These are phyloP conservation scores for Cryphonectria nitschkei DNA, from an alignment of 2,329 filamentous ascomycete species.

Conservation along the genomic window DNA sequence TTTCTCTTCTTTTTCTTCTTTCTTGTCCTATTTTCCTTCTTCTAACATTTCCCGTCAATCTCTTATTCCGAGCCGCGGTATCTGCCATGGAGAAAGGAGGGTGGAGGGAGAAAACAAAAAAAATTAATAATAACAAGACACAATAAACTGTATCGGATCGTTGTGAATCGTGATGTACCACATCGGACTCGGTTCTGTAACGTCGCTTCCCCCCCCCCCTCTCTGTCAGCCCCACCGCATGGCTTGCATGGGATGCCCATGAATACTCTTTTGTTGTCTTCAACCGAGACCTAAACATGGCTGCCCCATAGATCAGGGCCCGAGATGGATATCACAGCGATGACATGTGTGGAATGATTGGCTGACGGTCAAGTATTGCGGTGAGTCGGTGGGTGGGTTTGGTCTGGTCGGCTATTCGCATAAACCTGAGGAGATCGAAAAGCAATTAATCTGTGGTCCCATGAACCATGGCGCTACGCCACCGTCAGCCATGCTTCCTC, in stretches of 20 bases:
- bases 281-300: neutral
- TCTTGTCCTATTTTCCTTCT: neutral
- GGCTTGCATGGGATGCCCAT: neutral
- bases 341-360: neutral
- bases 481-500: neutral
- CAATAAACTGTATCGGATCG: neutral
- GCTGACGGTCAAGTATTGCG: neutral
- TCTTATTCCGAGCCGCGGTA: neutral
- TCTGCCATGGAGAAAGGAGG: neutral
- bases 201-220: neutral
- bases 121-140: neutral
- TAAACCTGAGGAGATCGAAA: neutral
- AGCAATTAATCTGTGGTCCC: neutral
- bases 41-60: neutral
- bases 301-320: neutral
- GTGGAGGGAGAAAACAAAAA: neutral
- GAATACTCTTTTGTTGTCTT: neutral
- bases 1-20: no score
- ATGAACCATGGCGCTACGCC: slow-evolving; percentile 8
- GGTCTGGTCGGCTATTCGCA: slow-evolving; percentile 5
- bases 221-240: neutral
- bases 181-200: neutral
- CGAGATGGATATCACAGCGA: neutral
- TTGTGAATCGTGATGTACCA: neutral
- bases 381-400: neutral